Evolutionary conservation across 768 basidiomycete genomes (phyloP), one percentile per base, ranked within the genome.

Genomic region (Calocera cornea): DNA sequence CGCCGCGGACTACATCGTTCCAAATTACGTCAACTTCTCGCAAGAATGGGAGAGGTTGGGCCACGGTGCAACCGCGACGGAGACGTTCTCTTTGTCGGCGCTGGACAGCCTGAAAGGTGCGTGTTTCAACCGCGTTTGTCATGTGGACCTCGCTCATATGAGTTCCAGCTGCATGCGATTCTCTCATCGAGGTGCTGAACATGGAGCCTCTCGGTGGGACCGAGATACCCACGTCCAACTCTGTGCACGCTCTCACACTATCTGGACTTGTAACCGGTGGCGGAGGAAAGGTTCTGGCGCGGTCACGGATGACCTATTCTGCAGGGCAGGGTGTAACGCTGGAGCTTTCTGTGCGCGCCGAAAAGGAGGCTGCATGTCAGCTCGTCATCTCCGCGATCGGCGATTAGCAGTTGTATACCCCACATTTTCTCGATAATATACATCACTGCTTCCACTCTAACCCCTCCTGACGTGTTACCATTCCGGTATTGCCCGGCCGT

Each of bases 171-270:
- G 95, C 95, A 12, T 97, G 95, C 77, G 90, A 94, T 74, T 97
- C 95, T 31, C 89, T 98, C 72, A 85, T 95, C 72, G 95, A 97
- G 74, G 89, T 98, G 34, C 86, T 98, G 70, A 89, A 92, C 75
- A 98, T 99, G 95, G 93, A 97, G 74, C 84, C 97, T 5, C 80
- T 99, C 19, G 95, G 95, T 70, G 97, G 97, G 14, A 87, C 89
- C 2, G 92, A 97, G 76, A 76, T 78, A 8, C 92, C 95, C 0
- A 80, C 86, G 22, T 90, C 90, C 31, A 81, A 86, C 10, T 87
- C 93, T 2, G 89, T 97, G 64, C 97, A 99, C 78, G 95, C 95
- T 33, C 83, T 99, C 66, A 95, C 95, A 74, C 77, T 99, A 47
- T 92, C 94, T 17, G 97, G 97, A 49, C 74, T 98, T 70, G 89